phyloP scores from a whole-genome alignment of 2,329 filamentous ascomycete species.

The Alternaria viburni region DNA sequence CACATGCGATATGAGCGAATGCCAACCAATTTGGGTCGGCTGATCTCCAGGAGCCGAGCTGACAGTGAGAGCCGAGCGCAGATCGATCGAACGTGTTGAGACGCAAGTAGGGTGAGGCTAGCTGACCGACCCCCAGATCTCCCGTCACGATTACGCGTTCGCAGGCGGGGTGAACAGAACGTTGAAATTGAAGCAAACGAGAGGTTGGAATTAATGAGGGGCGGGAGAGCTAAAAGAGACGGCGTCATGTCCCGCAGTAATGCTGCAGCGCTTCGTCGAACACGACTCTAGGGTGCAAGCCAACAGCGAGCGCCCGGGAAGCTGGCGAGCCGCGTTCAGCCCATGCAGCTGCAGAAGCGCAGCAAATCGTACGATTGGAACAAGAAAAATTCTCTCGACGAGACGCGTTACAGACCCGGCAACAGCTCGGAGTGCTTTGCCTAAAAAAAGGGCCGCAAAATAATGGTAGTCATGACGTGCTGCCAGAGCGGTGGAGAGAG shows the following conservation, averaged over 20 bases:
- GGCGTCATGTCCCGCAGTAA: slow-evolving; percentile 19
- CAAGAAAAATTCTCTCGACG: slow-evolving; percentile 2
- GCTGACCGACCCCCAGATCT: slow-evolving; percentile 10
- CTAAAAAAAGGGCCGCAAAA: background rate
- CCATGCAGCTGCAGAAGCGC: slow-evolving; percentile 9
- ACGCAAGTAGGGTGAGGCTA: slow-evolving; percentile 14
- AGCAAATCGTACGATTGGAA: background rate
- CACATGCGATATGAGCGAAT: background rate
- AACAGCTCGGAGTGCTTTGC: background rate
- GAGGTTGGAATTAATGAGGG: slow-evolving; percentile 22
- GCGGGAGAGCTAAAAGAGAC: slow-evolving; percentile 25
- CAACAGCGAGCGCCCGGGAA: slow-evolving; percentile 9
- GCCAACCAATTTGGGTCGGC: slow-evolving; percentile 1
- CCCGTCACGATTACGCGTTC: slow-evolving; percentile 24
- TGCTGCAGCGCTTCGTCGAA: slow-evolving; percentile 5
- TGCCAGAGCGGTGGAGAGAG: background rate
- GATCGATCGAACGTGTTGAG: slow-evolving; percentile 22
- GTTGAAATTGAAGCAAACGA: slow-evolving; percentile 11
- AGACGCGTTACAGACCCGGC: background rate
- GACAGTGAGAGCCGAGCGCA: background rate
- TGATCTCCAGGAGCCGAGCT: slow-evolving; percentile 1
- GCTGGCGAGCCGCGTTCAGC: slow-evolving; percentile 15
- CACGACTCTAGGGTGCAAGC: slow-evolving; percentile 2
- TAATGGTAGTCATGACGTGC: slow-evolving; percentile 2
- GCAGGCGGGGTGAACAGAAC: slow-evolving; percentile 13